A percentile compares a stretch with the other conserved stretches of the same genome.
Conservation (phyloP, 2,329 filamentous ascomycete species). For the Colletotrichum endophyticum region DNA sequence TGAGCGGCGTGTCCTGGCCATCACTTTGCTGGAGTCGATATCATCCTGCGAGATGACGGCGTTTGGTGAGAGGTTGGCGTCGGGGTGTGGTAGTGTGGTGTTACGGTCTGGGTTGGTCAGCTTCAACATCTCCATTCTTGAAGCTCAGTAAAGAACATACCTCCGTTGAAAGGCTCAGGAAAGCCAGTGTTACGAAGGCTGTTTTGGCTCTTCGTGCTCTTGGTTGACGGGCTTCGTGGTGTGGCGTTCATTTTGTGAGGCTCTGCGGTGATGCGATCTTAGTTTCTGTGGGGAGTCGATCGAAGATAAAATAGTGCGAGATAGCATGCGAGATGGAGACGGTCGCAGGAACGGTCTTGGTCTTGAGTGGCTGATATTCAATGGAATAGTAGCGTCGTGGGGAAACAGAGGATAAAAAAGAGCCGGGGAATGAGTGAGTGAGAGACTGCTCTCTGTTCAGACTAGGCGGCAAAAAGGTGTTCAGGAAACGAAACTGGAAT, state of each 20-base stretch:
- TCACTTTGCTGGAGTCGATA: constrained; percentile 45
- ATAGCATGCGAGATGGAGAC: background rate
- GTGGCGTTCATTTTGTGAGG: constrained; percentile 11
- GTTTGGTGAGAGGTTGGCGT: constrained; percentile 61
- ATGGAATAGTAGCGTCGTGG: background rate
- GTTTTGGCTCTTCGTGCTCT: constrained; percentile 11
- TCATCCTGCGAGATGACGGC: constrained; percentile 63
- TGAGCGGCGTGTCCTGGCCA: constrained; percentile 49
- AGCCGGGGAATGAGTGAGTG: background rate
- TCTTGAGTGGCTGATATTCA: background rate
- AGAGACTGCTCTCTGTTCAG: constrained; percentile 3
- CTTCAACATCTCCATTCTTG: too few species aligned
- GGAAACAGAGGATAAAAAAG: background rate
- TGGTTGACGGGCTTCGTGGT: constrained; percentile 15
- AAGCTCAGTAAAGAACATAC: too few species aligned
- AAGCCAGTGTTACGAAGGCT: constrained; percentile 50
- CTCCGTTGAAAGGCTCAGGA: constrained; percentile 52
- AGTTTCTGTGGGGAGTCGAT: constrained; percentile 11
- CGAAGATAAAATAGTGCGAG: background rate
- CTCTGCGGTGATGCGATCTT: constrained; percentile 10
- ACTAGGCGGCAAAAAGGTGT: background rate
- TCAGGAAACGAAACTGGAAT: background rate
- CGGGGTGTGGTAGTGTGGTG: constrained; percentile 67
- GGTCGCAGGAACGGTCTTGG: background rate
- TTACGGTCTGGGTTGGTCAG: constrained; percentile 47